Base-by-base conservation (phyloP, 208 protist genomes). In the Acanthamoeba healyi region DNA sequence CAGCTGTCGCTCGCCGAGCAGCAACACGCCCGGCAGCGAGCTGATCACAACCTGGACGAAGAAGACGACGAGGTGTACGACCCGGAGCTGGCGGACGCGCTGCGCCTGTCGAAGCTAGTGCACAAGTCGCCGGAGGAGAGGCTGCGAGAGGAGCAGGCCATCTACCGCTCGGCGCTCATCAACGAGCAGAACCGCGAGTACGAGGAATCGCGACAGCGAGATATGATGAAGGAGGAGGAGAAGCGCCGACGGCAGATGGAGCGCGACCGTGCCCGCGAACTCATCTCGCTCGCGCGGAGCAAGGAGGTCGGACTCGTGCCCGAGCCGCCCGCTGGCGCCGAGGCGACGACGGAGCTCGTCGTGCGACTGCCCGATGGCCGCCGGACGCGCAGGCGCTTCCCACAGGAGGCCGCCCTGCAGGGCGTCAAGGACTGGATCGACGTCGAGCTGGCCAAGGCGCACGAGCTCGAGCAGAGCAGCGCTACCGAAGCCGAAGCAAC, bases 361-460 rank as follows among this genome's bases (percentile, higher is more conserved):
- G 77, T 86, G 77, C 38, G 77, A n/a, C 54, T 86, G 77, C 77
- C 77, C 9, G 46, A 86, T 22, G 77, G 77, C 15, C 0, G 42
- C 2, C 40, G 77, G 1, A 38, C 15, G 40, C 17, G 44, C 12
- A 7, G 77, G 15, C 19, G 46, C 7, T 86, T 86, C 77, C 26
- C 77, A 14, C n/a, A 29, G 1, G 44, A 86, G 0, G 46, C 38
- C 14, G 2, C 77, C 4, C 40, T 86, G 40, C 44, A 58, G 29
- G 26, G 29, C 77, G 58, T 86, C 44, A 86, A 86, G 77, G 44
- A 58, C 44, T 86, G 77, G 77, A 24, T 86, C 24, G 77, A 86
- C 44, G 46, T 86, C 29, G 77, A 86, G 77, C 77, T 86, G 15
- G 77, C 77, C 36, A 46, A 46, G 67, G 36, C 67, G 19, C 67